Evolutionary conservation across 129 eudicot species (phyloP).

Genomic region (Flaveria ramosissima): DNA sequence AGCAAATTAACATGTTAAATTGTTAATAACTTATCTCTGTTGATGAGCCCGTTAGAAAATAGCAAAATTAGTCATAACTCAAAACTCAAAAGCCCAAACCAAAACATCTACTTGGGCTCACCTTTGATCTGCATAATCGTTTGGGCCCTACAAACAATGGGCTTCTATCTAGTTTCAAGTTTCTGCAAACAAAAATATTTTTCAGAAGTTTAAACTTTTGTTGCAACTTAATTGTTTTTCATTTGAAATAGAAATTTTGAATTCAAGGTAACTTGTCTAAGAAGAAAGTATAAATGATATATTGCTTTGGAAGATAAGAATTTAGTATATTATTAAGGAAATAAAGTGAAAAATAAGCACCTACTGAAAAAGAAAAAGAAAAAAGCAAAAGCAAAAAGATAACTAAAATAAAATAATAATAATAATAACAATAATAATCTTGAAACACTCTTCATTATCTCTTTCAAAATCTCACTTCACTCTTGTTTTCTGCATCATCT

Average conservation of each 20-base stretch:
- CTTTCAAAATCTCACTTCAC: constrained; percentile 29
- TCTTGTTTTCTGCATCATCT: constrained; percentile 12
- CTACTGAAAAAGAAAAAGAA: constrained; percentile 5
- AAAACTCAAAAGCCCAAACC: too few relatives aligned
- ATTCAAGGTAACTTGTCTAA: neutral
- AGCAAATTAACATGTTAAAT: too few relatives aligned
- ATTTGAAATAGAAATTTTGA: neutral
- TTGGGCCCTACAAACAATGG: too few relatives aligned
- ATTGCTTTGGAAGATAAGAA: constrained; percentile 7
- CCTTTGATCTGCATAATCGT: too few relatives aligned
- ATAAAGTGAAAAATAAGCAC: constrained; percentile 1
- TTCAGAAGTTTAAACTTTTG: too few relatives aligned
- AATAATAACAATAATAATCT: neutral
- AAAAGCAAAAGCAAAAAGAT: neutral
- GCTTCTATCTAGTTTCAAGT: too few relatives aligned
- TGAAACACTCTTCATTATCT: constrained; percentile 10
- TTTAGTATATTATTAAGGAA: neutral
- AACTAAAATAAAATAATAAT: neutral
- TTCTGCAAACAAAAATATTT: too few relatives aligned
- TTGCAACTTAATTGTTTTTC: neutral
- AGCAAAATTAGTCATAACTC: too few relatives aligned
- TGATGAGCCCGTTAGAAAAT: too few relatives aligned
- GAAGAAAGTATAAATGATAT: neutral
- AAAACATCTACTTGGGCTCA: too few relatives aligned
- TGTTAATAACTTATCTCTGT: too few relatives aligned